Conservation (phyloP, 2,329 filamentous ascomycete species). For the Penicillium concentricum region DNA sequence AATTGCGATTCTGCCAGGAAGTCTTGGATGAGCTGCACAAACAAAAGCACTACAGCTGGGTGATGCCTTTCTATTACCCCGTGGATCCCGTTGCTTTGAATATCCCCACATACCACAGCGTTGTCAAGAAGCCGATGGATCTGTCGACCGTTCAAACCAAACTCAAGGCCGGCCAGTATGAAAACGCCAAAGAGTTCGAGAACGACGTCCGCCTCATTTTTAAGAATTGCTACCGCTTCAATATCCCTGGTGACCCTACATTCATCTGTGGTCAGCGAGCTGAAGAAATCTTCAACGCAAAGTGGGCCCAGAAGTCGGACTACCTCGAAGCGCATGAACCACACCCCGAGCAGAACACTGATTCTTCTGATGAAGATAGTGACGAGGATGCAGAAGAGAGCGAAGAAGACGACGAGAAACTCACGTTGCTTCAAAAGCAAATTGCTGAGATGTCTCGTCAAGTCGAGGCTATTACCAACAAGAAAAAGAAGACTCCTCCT, state of each 20-base stretch:
- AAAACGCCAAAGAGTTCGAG: slow-evolving; percentile 80
- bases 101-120: slow-evolving; percentile 87
- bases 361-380: slow-evolving; percentile 65
- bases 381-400: slow-evolving; percentile 71
- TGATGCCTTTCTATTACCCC: slow-evolving; percentile 73
- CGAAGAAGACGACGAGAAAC: slow-evolving; percentile 61
- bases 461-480: slow-evolving; percentile 54
- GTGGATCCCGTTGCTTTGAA: slow-evolving; percentile 93
- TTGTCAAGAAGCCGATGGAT: slow-evolving; percentile 98
- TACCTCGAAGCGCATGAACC: slow-evolving; percentile 77
- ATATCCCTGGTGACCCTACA: slow-evolving; percentile 73
- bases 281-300: slow-evolving; percentile 69
- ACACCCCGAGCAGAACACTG: slow-evolving; percentile 62
- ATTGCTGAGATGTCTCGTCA: slow-evolving; percentile 73
- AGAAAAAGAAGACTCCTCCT: slow-evolving; percentile 60
- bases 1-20: slow-evolving; percentile 86
- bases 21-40: slow-evolving; percentile 76
- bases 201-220: slow-evolving; percentile 80
- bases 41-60: slow-evolving; percentile 65
- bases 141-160: slow-evolving; percentile 77
- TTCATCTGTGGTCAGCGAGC: slow-evolving; percentile 69
- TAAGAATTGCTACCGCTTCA: slow-evolving; percentile 89
- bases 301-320: slow-evolving; percentile 75
- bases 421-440: slow-evolving; percentile 66
- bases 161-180: slow-evolving; percentile 74